Base-by-base conservation (phyloP, 495 filamentous ascomycete genomes). In the Xylaria telfairii region DNA sequence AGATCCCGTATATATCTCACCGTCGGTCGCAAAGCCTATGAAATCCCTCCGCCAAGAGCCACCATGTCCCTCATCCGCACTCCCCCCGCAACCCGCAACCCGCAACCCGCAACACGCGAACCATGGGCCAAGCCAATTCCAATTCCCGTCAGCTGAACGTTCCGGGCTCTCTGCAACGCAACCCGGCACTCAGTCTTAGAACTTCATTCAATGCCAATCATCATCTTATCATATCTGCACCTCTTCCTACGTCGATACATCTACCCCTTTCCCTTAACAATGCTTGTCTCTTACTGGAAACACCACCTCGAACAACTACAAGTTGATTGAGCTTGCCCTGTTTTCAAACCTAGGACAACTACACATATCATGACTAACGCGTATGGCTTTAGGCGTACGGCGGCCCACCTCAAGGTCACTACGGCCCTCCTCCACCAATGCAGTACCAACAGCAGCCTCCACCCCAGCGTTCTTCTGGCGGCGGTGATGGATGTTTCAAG, bases 371-470 rank as follows among this genome's bases (percentile, higher is more conserved):
- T 15, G 44, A 65, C 69, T 76, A 51, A 78, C 69, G 13, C 26
- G 19, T 47, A 13, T 49, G 57, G 62, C 34, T 37, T 42, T 61
- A 78, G 76, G 74, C 76, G 1, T 78, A 78, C 44, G 76, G 76
- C 26, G 68, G 68, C 17, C 75, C 76, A 67, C 77, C 70, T 41
- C 68, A 37, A 12, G 69, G 69, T 51, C 69, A 71, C 53, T 73
- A 65, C 72, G 73, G 74, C 54, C 76, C 78, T 47, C 79, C 74
- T 41, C 80, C 66, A 4, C 77, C 82, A 74, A 86, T 86, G 81
- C 85, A 90, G 70, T 90, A 90, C 74, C 87, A 89, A 78, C 87
- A 87, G 72, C 87, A 86, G 67, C 88, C 87, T 39, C 86, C 84
- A 41, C 87, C 82, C 46, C 84, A 85, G 74, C 81, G 85, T 66